Evolutionary conservation across 2,329 filamentous ascomycete species (phyloP).

Genomic region (Cryoendolithus antarcticus): DNA sequence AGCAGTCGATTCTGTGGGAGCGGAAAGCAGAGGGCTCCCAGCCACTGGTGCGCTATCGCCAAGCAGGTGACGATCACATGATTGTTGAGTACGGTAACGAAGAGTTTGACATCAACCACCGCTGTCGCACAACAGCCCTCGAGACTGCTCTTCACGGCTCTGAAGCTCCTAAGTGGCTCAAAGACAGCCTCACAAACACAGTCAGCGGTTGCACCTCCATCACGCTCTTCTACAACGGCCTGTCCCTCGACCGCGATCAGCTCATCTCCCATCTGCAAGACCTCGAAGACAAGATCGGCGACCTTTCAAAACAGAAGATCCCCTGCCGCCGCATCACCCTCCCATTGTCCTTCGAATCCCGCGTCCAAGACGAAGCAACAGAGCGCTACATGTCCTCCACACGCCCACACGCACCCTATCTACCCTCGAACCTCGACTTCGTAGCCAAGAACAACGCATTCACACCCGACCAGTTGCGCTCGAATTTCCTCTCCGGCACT

Average conservation of each 20-base stretch:
- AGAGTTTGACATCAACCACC: conserved; percentile 44
- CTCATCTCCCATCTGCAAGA: conserved; percentile 27
- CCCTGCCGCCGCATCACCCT: conserved; percentile 31
- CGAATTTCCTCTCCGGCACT: conserved; percentile 38
- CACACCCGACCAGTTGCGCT: conserved; percentile 34
- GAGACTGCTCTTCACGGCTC: conserved; percentile 34
- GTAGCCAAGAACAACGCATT: conserved; percentile 44
- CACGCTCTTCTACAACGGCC: conserved; percentile 30
- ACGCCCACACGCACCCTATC: conserved; percentile 47
- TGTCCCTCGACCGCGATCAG: conserved; percentile 22
- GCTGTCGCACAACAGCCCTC: conserved; percentile 42
- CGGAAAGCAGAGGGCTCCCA: conserved; percentile 13
- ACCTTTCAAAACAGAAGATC: conserved; percentile 29
- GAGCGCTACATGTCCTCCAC: conserved; percentile 51
- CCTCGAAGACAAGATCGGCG: conserved; percentile 31
- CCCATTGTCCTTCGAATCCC: conserved; percentile 31
- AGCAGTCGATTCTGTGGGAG: conserved; percentile 20
- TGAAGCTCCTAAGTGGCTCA: conserved; percentile 26
- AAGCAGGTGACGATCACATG: conserved; percentile 38
- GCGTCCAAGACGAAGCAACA: conserved; percentile 38
- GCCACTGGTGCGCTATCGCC: conserved; percentile 22
- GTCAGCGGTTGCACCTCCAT: conserved; percentile 39
- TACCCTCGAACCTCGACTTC: conserved; percentile 51
- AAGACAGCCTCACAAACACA: conserved; percentile 35
- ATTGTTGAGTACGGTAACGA: conserved; percentile 48